phyloP scores from a whole-genome alignment of 768 basidiomycete species.

The Agaricus blazei region DNA sequence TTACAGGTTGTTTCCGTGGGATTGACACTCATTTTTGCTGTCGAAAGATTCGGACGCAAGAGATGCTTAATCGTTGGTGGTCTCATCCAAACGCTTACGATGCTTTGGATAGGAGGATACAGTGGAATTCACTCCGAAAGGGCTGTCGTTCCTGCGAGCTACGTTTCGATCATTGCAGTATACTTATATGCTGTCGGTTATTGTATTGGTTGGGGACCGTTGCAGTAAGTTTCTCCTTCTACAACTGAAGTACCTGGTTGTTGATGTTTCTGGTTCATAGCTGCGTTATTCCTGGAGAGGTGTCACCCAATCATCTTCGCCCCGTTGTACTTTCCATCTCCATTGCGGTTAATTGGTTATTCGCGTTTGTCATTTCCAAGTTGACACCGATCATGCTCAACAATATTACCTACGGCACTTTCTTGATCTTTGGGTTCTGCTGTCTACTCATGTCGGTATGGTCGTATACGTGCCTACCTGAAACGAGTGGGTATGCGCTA shows the following conservation, averaged over 20 bases:
- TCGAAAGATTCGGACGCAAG: slow-evolving; percentile 46
- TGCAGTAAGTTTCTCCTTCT: slow-evolving; percentile 22
- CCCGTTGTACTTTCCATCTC: slow-evolving; percentile 31
- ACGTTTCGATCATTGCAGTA: slow-evolving; percentile 40
- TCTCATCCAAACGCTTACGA: slow-evolving; percentile 40
- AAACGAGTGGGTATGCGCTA: slow-evolving; percentile 39
- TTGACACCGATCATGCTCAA: slow-evolving; percentile 32
- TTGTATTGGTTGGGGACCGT: slow-evolving; percentile 36
- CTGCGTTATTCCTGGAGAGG: slow-evolving; percentile 38
- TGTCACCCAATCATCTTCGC: slow-evolving; percentile 41
- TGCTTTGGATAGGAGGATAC: slow-evolving; percentile 45
- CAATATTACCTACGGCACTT: slow-evolving; percentile 32
- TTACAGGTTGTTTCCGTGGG: slow-evolving; percentile 36
- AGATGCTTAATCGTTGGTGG: slow-evolving; percentile 45
- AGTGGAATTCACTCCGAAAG: slow-evolving; percentile 26
- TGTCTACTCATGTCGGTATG: slow-evolving; percentile 37
- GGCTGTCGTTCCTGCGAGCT: slow-evolving; percentile 31
- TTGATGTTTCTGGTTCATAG: slow-evolving; percentile 7
- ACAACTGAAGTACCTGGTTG: background rate
- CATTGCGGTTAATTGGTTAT: slow-evolving; percentile 41
- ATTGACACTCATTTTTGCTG: slow-evolving; percentile 35
- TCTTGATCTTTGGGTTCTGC: slow-evolving; percentile 36
- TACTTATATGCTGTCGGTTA: slow-evolving; percentile 45
- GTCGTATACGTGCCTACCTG: slow-evolving; percentile 41
- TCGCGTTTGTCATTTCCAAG: slow-evolving; percentile 42